Conservation (phyloP, 495 filamentous ascomycete genomes). For the Ramalina peruviana region DNA sequence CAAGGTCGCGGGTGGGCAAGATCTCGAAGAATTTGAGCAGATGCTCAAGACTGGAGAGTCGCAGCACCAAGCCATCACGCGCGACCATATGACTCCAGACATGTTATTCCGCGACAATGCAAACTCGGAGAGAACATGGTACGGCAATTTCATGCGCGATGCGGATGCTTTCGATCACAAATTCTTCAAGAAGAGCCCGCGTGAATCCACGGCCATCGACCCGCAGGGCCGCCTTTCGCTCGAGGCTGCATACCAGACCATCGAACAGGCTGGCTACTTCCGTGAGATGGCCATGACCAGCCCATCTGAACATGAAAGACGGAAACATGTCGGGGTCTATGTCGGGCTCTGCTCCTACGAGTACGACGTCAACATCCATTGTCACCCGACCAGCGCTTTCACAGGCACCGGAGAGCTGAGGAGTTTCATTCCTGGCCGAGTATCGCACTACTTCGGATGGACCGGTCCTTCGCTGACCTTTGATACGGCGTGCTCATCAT, state of each 20-base stretch:
- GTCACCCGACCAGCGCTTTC: conserved; percentile 11
- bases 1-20: conserved; percentile 24
- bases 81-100: neutral
- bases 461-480: conserved; percentile 69
- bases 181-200: conserved; percentile 19
- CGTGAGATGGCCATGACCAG: no score
- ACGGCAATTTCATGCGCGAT: conserved; percentile 23
- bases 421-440: conserved; percentile 1
- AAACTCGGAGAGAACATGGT: conserved; percentile 1
- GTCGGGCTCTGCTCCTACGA: no score
- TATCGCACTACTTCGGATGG: conserved; percentile 70
- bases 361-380: conserved; percentile 27
- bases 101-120: neutral
- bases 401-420: neutral
- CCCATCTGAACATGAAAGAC: no score
- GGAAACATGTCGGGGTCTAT: no score
- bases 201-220: conserved; percentile 29
- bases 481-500: conserved; percentile 49
- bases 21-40: conserved; percentile 27
- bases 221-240: conserved; percentile 30
- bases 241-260: no score
- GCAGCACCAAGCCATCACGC: neutral
- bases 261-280: no score
- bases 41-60: conserved; percentile 13
- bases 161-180: conserved; percentile 18